Conservation (phyloP, 2,329 filamentous ascomycete genomes). For the Blumeria hordei region DNA sequence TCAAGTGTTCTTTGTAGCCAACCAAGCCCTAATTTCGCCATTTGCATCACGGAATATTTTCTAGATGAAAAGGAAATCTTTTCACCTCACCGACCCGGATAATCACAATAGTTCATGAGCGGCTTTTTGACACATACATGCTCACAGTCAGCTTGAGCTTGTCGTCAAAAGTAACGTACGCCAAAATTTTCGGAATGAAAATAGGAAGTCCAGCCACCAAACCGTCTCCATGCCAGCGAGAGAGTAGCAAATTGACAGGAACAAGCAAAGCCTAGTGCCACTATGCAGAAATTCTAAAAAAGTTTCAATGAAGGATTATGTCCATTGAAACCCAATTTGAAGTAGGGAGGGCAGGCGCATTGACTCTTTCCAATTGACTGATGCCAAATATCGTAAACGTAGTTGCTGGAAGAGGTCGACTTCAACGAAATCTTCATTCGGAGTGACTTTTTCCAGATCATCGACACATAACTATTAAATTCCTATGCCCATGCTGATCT, state of each 20-base stretch:
- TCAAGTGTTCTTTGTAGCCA: conserved; percentile 14
- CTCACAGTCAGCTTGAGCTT: conserved; percentile 14
- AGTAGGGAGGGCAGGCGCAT: no score
- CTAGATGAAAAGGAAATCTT: conserved; percentile 14
- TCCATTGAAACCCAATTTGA: conserved; percentile 7
- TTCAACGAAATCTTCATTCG: conserved; percentile 2
- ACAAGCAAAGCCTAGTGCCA: conserved; percentile 13
- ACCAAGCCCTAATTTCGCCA: conserved; percentile 14
- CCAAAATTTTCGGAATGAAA: conserved; percentile 15
- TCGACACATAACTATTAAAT: conserved; percentile 15
- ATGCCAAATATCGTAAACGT: no score
- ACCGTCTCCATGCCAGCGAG: conserved; percentile 12
- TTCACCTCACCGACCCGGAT: conserved; percentile 12
- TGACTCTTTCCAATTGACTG: background rate
- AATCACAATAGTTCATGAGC: conserved; percentile 11
- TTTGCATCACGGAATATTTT: conserved; percentile 10
- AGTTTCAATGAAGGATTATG: conserved; percentile 10
- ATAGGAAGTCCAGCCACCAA: conserved; percentile 14
- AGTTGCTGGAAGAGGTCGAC: no score
- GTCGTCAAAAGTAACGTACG: conserved; percentile 14
- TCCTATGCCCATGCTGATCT: conserved; percentile 11
- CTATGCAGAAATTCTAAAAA: conserved; percentile 16
- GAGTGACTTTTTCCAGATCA: conserved; percentile 14
- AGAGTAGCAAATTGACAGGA: conserved; percentile 14
- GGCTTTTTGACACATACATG: conserved; percentile 15